Percentiles rank a stretch among this genome's conserved stretches.
Evolutionary conservation across 495 filamentous ascomycete genomes (phyloP).

Genomic region (Aspergillus carlsbadensis): DNA sequence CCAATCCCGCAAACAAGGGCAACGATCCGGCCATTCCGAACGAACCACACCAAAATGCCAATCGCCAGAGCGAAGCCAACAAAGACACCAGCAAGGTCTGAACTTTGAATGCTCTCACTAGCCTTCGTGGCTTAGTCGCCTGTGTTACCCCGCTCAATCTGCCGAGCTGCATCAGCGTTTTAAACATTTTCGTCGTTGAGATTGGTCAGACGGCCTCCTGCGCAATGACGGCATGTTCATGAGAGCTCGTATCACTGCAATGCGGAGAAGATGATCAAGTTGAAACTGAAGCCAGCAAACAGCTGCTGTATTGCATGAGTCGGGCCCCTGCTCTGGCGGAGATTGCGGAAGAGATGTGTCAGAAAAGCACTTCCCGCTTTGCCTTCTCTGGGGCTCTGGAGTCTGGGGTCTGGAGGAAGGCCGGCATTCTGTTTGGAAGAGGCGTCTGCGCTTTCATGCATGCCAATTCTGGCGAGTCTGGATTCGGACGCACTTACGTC

Average conservation of each 20-base stretch:
- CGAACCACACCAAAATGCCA: not conserved
- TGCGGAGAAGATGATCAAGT: not conserved
- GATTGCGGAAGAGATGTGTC: too few species aligned
- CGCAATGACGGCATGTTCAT: slow-evolving; percentile 7
- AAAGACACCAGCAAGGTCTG: not conserved
- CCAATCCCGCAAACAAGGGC: not conserved
- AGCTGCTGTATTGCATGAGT: not conserved
- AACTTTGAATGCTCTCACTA: not conserved
- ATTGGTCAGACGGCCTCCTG: not conserved
- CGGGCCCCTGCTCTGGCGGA: too few species aligned
- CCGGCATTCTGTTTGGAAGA: too few species aligned
- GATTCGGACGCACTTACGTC: too few species aligned
- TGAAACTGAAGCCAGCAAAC: not conserved
- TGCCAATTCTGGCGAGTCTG: too few species aligned
- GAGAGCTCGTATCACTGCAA: slow-evolving; percentile 1
- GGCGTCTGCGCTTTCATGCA: too few species aligned
- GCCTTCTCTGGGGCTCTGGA: too few species aligned
- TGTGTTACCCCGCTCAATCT: slow-evolving; percentile 2
- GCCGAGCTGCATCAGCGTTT: not conserved
- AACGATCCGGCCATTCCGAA: not conserved
- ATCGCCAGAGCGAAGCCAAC: not conserved
- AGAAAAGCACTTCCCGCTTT: too few species aligned
- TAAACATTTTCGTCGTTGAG: not conserved
- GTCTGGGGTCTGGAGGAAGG: too few species aligned
- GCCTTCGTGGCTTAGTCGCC: not conserved